These are phyloP conservation scores for Phytophthora hybrid DNA, from an alignment of 352 stramenopile species.

Conservation along the genomic window DNA sequence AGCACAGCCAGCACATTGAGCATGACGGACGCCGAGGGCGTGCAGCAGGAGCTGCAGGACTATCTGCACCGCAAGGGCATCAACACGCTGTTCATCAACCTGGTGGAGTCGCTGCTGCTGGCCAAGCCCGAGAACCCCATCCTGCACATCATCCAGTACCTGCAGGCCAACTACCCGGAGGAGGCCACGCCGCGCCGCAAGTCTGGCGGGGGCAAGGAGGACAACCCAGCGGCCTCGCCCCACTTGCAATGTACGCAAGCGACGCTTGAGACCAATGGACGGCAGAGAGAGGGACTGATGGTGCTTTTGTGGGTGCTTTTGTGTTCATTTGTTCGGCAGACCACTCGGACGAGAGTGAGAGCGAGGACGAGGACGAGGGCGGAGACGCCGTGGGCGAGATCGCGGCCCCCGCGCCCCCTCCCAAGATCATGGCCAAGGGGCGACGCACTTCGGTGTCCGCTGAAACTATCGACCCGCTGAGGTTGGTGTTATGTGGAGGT, in stretches of 20 bases:
- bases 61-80: conserved; percentile 93
- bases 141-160: conserved; percentile 90
- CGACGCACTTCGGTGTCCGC: conserved; percentile 90
- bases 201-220: conserved; percentile 44
- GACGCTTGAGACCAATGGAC: neutral
- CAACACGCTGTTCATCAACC: conserved; percentile 93
- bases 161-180: conserved; percentile 90
- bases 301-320: neutral
- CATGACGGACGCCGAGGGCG: conserved; percentile 88
- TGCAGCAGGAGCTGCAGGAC: conserved; percentile 92
- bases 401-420: conserved; percentile 57
- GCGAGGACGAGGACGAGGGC: conserved; percentile 86
- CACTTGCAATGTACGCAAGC: conserved; percentile 41
- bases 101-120: conserved; percentile 91
- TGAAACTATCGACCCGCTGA: conserved; percentile 86
- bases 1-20: conserved; percentile 15
- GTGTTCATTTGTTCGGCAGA: conserved; percentile 41
- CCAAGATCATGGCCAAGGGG: conserved; percentile 81
- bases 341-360: conserved; percentile 89
- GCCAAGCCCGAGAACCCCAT: conserved; percentile 92
- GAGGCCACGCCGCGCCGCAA: conserved; percentile 67
- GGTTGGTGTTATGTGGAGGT: conserved; percentile 35
- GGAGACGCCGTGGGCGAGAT: conserved; percentile 88
- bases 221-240: conserved; percentile 53
- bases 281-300: neutral